Percentiles rank a stretch among this genome's conserved stretches.
These are phyloP conservation scores for Cicer yamashitae DNA, from an alignment of 306 rosid genomes.

Conservation along the genomic window DNA sequence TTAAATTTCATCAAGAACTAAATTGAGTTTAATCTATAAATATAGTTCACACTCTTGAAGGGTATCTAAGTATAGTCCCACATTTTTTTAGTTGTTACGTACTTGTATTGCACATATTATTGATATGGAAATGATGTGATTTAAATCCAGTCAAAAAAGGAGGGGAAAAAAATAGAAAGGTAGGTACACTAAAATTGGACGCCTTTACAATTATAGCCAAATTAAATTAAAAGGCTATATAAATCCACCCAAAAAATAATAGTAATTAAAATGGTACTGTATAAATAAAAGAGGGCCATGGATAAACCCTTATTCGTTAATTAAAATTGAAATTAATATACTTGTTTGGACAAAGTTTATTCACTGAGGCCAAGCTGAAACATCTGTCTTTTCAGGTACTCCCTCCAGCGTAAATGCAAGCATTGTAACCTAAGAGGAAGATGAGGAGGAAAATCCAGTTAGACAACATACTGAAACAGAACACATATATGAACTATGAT, in stretches of 20 bases:
- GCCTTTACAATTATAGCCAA: conserved; percentile 36
- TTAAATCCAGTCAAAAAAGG: no score
- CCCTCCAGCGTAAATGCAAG: conserved; percentile 72
- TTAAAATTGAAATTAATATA: conserved; percentile 33
- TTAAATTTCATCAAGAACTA: no score
- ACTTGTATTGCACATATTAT: no score
- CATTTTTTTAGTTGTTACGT: no score
- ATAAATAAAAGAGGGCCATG: conserved; percentile 27
- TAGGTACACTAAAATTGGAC: no score
- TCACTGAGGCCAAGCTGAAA: conserved; percentile 17
- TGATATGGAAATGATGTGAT: no score
- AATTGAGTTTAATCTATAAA: no score
- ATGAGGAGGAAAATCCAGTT: conserved; percentile 18
- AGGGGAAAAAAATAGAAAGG: no score
- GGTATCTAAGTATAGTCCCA: no score
- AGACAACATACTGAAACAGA: conserved; percentile 7
- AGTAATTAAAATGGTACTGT: no score
- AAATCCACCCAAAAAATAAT: no score
- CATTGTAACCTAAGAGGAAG: conserved; percentile 72
- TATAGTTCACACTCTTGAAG: no score
- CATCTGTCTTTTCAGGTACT: conserved; percentile 49
- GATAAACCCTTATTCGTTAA: conserved; percentile 37
- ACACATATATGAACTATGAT: neutral
- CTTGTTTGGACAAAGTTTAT: conserved; percentile 28
- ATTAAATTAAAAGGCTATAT: conserved; percentile 21